Evolutionary conservation across 805 yeast species (phyloP), one percentile per base, ranked within the genome.

Genomic region (Saccharomycopsis guyanensis): DNA sequence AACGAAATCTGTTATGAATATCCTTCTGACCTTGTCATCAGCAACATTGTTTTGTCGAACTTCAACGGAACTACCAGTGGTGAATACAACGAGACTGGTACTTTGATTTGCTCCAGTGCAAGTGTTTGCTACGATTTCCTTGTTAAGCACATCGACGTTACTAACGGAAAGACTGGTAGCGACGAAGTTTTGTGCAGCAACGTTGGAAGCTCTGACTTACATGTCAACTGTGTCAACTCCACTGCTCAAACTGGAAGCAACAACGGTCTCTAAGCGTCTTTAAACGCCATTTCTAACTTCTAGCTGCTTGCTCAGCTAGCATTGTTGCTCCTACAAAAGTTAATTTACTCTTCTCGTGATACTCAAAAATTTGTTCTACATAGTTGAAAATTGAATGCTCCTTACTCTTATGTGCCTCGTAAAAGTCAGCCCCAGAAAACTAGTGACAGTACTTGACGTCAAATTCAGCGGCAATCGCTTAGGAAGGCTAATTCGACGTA

Each of bases 181-280:
- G 39, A 25, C n/a, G n/a, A 29, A 5, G 38, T 27, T 35, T 16
- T 42, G 6, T 42, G 43, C 19, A 31, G 19, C 25, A 46, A 46
- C 31, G 29, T 42, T 5, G 50, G 50, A 13, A 46, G 43, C 13
- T 46, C 46, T 15, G 15, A 20, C 25, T n/a, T 45, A 2, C n/a
- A 23, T 5, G 34, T 38, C n/a, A 38, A 22, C 18, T 27, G 42
- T 37, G 16, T 15, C 16, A 35, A 42, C 19, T 42, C 46, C 3
- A 23, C 43, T 38, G 27, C 22, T 7, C 43, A 37, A 38, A 3
- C 23, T 42, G 46, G 50, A 5, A 12, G 24, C n/a, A 42, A 46
- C 35, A 42, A 46, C 19, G 18, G 20, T 6, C 37, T 33, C 10
- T 33, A 33, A 15, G 29, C 29, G n/a, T n/a, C n/a, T n/a, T n/a